Conservation (phyloP, 495 filamentous ascomycete genomes). For the Hapsidospora chrysogenum region DNA sequence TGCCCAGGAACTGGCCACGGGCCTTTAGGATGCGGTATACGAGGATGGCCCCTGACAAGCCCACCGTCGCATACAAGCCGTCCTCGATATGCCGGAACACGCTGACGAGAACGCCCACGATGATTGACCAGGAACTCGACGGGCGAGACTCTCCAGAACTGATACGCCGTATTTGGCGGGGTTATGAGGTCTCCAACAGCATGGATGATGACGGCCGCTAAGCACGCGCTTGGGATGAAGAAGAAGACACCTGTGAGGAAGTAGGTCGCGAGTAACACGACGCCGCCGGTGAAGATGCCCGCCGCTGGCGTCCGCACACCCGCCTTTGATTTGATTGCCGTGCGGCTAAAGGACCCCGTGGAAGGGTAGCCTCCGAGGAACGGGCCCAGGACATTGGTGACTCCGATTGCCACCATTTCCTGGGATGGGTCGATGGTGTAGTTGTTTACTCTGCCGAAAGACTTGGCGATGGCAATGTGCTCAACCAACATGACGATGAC, state of each 20-base stretch:
- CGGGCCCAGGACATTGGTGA: constrained; percentile 80
- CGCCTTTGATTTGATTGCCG: constrained; percentile 95
- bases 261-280: constrained; percentile 92
- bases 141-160: constrained; percentile 89
- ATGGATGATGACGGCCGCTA: constrained; percentile 95
- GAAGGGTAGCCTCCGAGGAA: constrained; percentile 91
- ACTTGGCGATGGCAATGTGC: constrained; percentile 95
- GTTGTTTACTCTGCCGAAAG: constrained; percentile 91
- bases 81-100: constrained; percentile 79
- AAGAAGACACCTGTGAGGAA: constrained; percentile 83
- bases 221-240: constrained; percentile 73
- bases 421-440: constrained; percentile 97
- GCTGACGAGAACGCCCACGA: constrained; percentile 81
- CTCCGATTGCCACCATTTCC: constrained; percentile 87
- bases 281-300: constrained; percentile 72
- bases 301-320: constrained; percentile 88
- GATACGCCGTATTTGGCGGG: constrained; percentile 81
- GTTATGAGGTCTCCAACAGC: constrained; percentile 93
- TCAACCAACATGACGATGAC: constrained; percentile 94
- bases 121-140: constrained; percentile 95
- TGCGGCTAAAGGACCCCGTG: constrained; percentile 92
- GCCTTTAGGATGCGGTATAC: constrained; percentile 76
- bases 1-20: constrained; percentile 73
- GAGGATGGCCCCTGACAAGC: constrained; percentile 57
- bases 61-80: constrained; percentile 80